Base-by-base conservation (phyloP, 2,329 filamentous ascomycete species). In the Ophiostoma montium region DNA sequence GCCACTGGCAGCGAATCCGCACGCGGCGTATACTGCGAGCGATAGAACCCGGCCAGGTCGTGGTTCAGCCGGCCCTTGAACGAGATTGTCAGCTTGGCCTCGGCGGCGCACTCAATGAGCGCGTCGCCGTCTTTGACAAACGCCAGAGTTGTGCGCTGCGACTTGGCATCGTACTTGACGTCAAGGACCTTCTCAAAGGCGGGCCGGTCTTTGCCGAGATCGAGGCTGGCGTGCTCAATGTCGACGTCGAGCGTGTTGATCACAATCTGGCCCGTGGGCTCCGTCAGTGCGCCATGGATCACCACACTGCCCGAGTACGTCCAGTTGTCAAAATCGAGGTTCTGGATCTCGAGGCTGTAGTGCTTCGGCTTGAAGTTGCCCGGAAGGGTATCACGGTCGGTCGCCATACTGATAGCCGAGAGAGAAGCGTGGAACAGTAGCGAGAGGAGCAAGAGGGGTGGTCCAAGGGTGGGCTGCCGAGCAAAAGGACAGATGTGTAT, bases 31-130 rank as follows among this genome's bases (percentile, higher is more conserved):
- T 98, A 98, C 69, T 92, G 62, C 48, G 61, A 62, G 54, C 84
- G 80, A 69, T 96, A 96, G 75, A 96, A 96, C 44, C 90, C 90
- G 45, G 89, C 89, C 87, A 96, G 94, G 68, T 92, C 90, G 64
- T 94, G 86, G 65, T 94, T 95, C 60, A 95, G 70, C 39, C 72
- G 75, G 36, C 88, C 88, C 10, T 77, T 81, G 66, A 94, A 95
- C 41, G 64, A 62, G 51, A 74, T 66, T 33, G 64, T 64, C 48
- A 57, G 77, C 78, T 59, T 81, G 21, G 82, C 81, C 62, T 84
- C 79, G 52, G 80, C 71, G 21, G 82, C 74, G 31, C 76, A 70
- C 16, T 81, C 74, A 32, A 95, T 70, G 9, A 47, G 36, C 38
- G 44, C 47, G 12, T n/a, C 44, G 59, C 84, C 80, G 55, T 84